phyloP scores from a whole-genome alignment of 768 basidiomycete genomes.

The Amanita exitialis region DNA sequence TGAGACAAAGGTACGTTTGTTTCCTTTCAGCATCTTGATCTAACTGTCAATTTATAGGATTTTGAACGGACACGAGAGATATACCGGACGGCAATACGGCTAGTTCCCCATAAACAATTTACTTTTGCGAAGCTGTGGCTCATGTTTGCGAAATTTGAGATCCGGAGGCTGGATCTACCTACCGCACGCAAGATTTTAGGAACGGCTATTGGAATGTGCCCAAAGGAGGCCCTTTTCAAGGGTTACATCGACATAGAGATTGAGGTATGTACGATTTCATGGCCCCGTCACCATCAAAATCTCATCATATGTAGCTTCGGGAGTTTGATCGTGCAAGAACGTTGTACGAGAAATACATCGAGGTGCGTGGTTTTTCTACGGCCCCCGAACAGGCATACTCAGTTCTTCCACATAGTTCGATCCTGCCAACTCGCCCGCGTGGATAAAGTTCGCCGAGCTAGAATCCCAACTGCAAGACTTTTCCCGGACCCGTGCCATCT shows the following conservation, averaged over 20 bases:
- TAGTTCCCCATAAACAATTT: constrained; percentile 94
- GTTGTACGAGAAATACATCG: constrained; percentile 90
- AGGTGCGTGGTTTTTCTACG: constrained; percentile 36
- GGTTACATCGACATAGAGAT: constrained; percentile 93
- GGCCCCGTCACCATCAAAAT: background rate
- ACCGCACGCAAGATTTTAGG: constrained; percentile 89
- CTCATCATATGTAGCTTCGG: constrained; percentile 43
- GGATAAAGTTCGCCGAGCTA: constrained; percentile 94
- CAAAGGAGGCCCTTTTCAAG: constrained; percentile 92
- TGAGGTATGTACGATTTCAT: constrained; percentile 41
- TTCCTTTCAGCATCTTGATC: background rate
- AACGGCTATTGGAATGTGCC: constrained; percentile 87
- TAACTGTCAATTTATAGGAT: constrained; percentile 39
- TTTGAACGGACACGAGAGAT: constrained; percentile 80
- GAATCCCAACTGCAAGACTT: constrained; percentile 84
- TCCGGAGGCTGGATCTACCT: constrained; percentile 69
- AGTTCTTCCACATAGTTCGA: constrained; percentile 53
- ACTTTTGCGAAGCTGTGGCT: constrained; percentile 98
- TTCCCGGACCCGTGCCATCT: constrained; percentile 84
- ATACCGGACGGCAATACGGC: constrained; percentile 79
- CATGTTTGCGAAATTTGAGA: constrained; percentile 86
- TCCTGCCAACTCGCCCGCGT: constrained; percentile 82
- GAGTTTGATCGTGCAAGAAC: constrained; percentile 93
- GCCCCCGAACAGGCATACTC: background rate
- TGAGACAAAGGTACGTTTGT: constrained; percentile 63